Percentiles rank a stretch among this genome's conserved stretches.
These are phyloP conservation scores for Monilinia laxa DNA, from an alignment of 2,329 filamentous ascomycete genomes.

Conservation along the genomic window DNA sequence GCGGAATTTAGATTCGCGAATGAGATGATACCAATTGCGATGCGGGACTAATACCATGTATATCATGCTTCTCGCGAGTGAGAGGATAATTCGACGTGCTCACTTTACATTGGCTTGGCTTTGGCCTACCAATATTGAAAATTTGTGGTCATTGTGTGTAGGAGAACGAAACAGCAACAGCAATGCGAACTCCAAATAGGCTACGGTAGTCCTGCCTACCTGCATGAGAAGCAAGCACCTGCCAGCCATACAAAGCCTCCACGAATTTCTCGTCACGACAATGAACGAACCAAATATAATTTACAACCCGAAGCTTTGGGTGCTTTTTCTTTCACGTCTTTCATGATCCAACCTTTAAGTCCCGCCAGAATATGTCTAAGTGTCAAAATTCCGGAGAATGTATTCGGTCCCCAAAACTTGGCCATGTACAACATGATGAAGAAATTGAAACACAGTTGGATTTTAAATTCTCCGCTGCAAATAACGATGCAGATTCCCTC, in stretches of 20 bases:
- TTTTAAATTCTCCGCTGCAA: neutral
- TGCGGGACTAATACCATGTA: neutral
- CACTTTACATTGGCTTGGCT: neutral
- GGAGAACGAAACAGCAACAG: neutral
- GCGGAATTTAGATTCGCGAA: conserved; percentile 21
- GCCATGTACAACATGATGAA: neutral
- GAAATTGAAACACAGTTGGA: neutral
- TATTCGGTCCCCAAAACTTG: no score
- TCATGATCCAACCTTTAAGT: neutral
- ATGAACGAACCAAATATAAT: conserved; percentile 3
- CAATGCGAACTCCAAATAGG: neutral
- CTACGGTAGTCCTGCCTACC: conserved; percentile 10
- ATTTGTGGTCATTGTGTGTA: neutral
- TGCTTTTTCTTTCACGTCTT: neutral
- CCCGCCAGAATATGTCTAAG: conserved; percentile 16
- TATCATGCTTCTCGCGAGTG: neutral
- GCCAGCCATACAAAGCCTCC: neutral
- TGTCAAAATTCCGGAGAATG: neutral
- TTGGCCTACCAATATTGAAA: conserved; percentile 3
- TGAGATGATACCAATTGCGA: neutral
- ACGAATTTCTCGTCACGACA: neutral
- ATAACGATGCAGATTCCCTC: neutral
- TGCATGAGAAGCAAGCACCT: conserved; percentile 4
- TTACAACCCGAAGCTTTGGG: conserved; percentile 1
- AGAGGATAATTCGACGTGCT: neutral